Evolutionary conservation across 371 early-diverging fungal genomes (phyloP).

Genomic region (Syncephalastrum monosporum): DNA sequence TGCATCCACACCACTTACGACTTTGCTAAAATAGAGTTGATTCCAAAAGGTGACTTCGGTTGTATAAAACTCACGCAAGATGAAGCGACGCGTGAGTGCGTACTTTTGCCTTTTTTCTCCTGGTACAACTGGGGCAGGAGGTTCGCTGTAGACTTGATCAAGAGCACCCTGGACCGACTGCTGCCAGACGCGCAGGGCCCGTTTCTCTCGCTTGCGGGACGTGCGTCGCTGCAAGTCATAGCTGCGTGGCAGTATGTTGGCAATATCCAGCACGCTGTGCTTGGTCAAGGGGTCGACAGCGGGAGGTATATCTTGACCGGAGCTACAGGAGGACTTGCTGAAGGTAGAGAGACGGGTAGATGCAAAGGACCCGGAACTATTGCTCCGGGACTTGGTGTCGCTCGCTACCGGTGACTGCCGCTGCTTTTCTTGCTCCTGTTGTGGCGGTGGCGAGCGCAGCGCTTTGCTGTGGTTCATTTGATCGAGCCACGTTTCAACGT

Average conservation of each 20-base stretch:
- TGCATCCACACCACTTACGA: constrained; percentile 18
- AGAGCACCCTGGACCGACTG: constrained; percentile 15
- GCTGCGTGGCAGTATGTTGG: constrained; percentile 23
- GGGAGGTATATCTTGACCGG: not conserved
- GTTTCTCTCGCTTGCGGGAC: constrained; percentile 31
- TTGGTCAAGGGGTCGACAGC: not conserved
- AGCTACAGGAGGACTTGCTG: not conserved
- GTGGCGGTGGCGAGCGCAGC: no score
- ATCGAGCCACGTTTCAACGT: not conserved
- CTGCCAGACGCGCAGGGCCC: constrained; percentile 35
- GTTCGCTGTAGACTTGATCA: not conserved
- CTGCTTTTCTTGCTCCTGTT: no score
- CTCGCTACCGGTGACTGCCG: not conserved
- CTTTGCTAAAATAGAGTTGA: constrained; percentile 39
- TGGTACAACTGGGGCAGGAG: not conserved
- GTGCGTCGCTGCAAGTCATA: constrained; percentile 21
- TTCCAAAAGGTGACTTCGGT: constrained; percentile 49
- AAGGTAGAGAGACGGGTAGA: not conserved
- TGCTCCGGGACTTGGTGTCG: not conserved
- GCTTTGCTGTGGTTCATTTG: not conserved
- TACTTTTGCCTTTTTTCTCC: constrained; percentile 24
- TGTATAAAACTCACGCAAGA: constrained; percentile 38
- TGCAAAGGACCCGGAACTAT: no score
- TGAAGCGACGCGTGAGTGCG: constrained; percentile 31
- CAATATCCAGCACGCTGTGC: constrained; percentile 13